Evolutionary conservation across 495 filamentous ascomycete genomes (phyloP).

Genomic region (Hyaloscypha hepaticicola): DNA sequence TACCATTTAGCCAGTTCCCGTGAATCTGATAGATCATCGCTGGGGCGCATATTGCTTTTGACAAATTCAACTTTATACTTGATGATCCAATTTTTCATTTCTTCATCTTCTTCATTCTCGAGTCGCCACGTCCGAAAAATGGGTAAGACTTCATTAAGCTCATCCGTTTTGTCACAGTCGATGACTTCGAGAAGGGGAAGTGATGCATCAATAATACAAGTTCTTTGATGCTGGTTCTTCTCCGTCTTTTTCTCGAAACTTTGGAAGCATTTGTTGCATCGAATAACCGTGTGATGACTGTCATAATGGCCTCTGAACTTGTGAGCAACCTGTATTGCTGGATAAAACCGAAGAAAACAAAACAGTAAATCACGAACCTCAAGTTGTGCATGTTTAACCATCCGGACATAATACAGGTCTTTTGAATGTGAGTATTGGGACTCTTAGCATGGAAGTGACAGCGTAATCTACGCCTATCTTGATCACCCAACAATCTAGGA

Average conservation of each 20-base stretch:
- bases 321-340: neutral
- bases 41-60: conserved; percentile 3
- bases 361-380: neutral
- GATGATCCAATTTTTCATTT: conserved; percentile 8
- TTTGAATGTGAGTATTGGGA: conserved; percentile 1
- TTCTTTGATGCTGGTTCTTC: conserved; percentile 1
- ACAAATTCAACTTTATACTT: conserved; percentile 8
- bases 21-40: conserved; percentile 1
- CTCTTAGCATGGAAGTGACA: conserved; percentile 8
- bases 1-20: conserved; percentile 11
- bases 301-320: conserved; percentile 6
- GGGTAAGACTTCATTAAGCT: neutral
- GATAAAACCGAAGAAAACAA: neutral
- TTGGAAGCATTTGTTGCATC: conserved; percentile 9
- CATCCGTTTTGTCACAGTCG: conserved; percentile 4
- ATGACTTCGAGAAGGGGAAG: conserved; percentile 1
- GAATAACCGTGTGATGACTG: conserved; percentile 1
- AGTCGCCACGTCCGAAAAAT: conserved; percentile 9
- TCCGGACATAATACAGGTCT: conserved; percentile 1
- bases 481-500: neutral
- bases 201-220: neutral
- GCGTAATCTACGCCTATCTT: conserved; percentile 1
- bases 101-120: conserved; percentile 6
- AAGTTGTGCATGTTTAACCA: conserved; percentile 8
- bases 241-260: neutral